Base-by-base conservation (phyloP, 768 basidiomycete species). In the Collybiopsis luxurians region DNA sequence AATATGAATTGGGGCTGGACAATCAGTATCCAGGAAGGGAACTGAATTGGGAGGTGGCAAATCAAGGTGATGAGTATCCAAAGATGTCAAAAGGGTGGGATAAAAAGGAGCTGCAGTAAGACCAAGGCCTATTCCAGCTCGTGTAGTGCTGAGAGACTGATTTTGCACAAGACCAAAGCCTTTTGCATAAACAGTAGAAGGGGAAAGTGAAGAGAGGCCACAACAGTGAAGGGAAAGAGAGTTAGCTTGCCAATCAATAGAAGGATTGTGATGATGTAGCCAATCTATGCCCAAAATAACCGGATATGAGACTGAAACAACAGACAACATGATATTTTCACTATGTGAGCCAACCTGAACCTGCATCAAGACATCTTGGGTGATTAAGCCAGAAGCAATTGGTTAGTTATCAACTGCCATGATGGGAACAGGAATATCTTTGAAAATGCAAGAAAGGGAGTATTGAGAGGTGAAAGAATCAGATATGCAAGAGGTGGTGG, bases 351-450 rank as follows among this genome's bases (percentile, higher is more conserved):
- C 58, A 23, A 67, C 58, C 2, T 48, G 51, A 10, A 73, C 34
- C 2, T 60, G 49, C 28, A 63, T 51, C 7, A 69, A 38, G 11
- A 71, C 61, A 36, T 70, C 66, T 39, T 71, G 68, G n/a, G 70
- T 71, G 57, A 73, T 64, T n/a, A 68, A 57, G 1, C 72, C 72
- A 47, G 65, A 67, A 7, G 66, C 60, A 31, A 72, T 66, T 7
- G 67, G 70, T 44, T 65, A 59, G 49, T 70, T 60, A 49, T 71
- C 69, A 30, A 71, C 63, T 2, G 66, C 64, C 42, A 63, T 64
- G 28, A 70, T 61, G 17, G 70, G 65, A 36, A 62, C 59, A 23
- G 68, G 68, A 15, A 55, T 50, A 38, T 64, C 57, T 55, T 66
- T 66, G n/a, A 55, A 60, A 60, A 47, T 47, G 11, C 64, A 59